phyloP scores from a whole-genome alignment of 306 rosid species.

The Corylus americana region DNA sequence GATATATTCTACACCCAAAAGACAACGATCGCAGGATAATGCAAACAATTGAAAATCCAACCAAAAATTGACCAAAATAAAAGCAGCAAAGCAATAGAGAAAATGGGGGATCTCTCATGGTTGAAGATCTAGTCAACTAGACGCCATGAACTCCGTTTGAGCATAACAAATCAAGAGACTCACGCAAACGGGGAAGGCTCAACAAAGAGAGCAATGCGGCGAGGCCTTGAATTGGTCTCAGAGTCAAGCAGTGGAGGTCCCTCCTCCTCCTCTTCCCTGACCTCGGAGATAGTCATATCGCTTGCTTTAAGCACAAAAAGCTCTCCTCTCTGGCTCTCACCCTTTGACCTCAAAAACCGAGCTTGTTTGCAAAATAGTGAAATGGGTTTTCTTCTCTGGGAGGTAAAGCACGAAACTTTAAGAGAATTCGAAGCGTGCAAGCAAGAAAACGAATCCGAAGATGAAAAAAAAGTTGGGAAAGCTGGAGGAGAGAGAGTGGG shows the following conservation, averaged over 20 bases:
- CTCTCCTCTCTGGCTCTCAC: slow-evolving; percentile 25
- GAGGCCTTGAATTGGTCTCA: slow-evolving; percentile 67
- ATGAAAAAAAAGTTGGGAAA: slow-evolving; percentile 19
- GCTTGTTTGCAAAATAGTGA: slow-evolving; percentile 30
- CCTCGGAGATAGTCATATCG: slow-evolving; percentile 70
- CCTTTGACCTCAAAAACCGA: slow-evolving; percentile 22
- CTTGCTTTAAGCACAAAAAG: slow-evolving; percentile 37
- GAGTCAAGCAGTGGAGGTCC: slow-evolving; percentile 67
- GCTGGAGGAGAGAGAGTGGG: slow-evolving; percentile 61
- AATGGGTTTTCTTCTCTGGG: slow-evolving; percentile 42
- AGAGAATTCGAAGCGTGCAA: slow-evolving; percentile 13
- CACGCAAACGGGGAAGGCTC: slow-evolving; percentile 99
- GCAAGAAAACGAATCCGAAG: slow-evolving; percentile 12
- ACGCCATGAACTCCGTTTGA: background rate
- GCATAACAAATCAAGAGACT: slow-evolving; percentile 31
- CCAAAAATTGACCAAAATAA: background rate
- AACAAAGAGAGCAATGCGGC: slow-evolving; percentile 93
- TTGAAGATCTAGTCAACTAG: slow-evolving; percentile 16
- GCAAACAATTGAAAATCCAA: slow-evolving; percentile 16
- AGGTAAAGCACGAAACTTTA: slow-evolving; percentile 31
- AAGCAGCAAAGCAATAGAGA: background rate
- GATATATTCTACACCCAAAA: background rate
- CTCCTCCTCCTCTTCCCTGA: slow-evolving; percentile 60
- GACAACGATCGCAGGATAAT: slow-evolving; percentile 4
- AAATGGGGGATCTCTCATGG: slow-evolving; percentile 13